Conservation (phyloP, 805 yeast genomes). For the Candida tibetensis region DNA sequence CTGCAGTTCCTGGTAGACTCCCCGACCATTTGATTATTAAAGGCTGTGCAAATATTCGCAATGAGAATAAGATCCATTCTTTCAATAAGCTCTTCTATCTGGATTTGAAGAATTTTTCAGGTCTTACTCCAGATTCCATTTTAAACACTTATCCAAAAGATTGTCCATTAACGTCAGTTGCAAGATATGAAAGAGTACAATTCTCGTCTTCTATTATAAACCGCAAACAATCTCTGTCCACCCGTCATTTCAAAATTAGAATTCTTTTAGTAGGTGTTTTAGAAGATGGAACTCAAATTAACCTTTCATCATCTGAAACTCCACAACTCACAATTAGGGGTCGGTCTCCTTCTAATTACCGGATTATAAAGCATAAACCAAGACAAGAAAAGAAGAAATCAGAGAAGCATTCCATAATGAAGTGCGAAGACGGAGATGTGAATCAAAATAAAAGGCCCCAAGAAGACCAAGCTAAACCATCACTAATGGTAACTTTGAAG, state of each 20-base stretch:
- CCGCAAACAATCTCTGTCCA: conserved; percentile 5
- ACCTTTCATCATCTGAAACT: conserved; percentile 36
- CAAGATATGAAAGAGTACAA: conserved; percentile 25
- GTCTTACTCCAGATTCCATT: conserved; percentile 1
- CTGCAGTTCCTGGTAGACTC: conserved; percentile 22
- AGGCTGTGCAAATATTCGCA: conserved; percentile 22
- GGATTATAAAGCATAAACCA: background rate
- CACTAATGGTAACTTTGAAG: background rate
- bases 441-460: background rate
- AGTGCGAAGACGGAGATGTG: background rate
- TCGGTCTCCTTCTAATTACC: conserved; percentile 61
- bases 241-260: conserved; percentile 15
- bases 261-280: conserved; percentile 16
- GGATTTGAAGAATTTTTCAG: conserved; percentile 4
- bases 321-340: conserved; percentile 64
- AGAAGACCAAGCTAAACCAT: background rate
- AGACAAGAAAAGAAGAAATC: background rate
- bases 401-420: background rate
- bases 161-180: conserved; percentile 11
- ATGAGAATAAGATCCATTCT: conserved; percentile 15
- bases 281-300: conserved; percentile 10
- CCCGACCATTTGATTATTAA: conserved; percentile 21
- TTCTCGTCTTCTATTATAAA: conserved; percentile 11
- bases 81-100: conserved; percentile 18
- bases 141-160: conserved; percentile 9